Percentiles rank a stretch among this genome's conserved stretches.
phyloP scores from a whole-genome alignment of 495 filamentous ascomycete species.

The Filosporella fistucella region DNA sequence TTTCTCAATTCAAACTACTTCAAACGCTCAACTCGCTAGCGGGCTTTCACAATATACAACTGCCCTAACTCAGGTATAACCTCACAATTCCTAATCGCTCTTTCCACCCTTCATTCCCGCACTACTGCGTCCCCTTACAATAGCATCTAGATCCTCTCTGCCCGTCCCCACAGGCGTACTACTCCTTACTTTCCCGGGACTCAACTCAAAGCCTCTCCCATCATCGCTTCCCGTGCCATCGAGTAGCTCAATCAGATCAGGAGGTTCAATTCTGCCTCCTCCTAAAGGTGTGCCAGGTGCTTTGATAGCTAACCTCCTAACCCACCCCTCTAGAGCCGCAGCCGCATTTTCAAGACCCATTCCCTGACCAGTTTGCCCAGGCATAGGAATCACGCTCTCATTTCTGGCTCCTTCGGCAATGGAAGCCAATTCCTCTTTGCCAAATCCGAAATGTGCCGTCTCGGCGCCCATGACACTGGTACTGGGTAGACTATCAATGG shows the following conservation, averaged over 20 bases:
- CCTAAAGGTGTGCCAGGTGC: slow-evolving; percentile 42
- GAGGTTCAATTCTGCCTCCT: slow-evolving; percentile 34
- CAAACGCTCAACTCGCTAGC: too few relatives aligned
- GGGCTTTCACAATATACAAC: too few relatives aligned
- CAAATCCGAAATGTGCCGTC: slow-evolving; percentile 45
- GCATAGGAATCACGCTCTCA: neutral
- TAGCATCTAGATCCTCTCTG: slow-evolving; percentile 17
- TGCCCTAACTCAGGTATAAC: too few relatives aligned
- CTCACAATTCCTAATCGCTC: too few relatives aligned
- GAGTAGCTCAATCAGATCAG: slow-evolving; percentile 83
- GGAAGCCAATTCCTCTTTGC: slow-evolving; percentile 23
- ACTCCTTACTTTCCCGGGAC: slow-evolving; percentile 6
- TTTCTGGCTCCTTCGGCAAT: slow-evolving; percentile 46
- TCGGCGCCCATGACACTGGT: slow-evolving; percentile 44
- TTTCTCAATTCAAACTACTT: too few relatives aligned
- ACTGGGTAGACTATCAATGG: slow-evolving; percentile 50
- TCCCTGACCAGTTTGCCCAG: slow-evolving; percentile 23
- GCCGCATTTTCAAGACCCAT: slow-evolving; percentile 74
- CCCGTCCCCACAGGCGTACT: slow-evolving; percentile 11
- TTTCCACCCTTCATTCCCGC: slow-evolving; percentile 18
- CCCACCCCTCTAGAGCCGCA: slow-evolving; percentile 82
- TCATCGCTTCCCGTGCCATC: slow-evolving; percentile 54
- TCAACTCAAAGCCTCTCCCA: slow-evolving; percentile 29
- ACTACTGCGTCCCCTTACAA: slow-evolving; percentile 7
- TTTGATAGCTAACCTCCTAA: slow-evolving; percentile 59